Evolutionary conservation across 192 early-diverging fungal species (phyloP).

Genomic region (Geosiphon pyriformis): DNA sequence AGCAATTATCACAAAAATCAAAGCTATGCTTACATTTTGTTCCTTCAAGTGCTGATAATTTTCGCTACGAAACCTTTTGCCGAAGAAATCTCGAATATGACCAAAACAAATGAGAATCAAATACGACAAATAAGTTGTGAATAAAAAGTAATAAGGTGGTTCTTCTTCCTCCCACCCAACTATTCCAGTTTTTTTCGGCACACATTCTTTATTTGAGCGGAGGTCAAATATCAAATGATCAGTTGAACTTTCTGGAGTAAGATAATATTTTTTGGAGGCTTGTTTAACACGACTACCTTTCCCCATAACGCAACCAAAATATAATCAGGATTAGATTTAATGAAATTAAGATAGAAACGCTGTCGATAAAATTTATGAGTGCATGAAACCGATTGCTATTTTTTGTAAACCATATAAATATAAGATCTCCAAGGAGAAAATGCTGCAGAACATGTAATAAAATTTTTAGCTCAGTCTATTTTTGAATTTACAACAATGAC

Average conservation of each 20-base stretch:
- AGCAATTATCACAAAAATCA: background rate
- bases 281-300: background rate
- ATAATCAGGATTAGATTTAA: no score
- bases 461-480: no score
- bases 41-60: slow-evolving; percentile 68
- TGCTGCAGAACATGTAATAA: no score
- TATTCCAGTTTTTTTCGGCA: slow-evolving; percentile 13
- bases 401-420: no score
- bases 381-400: no score
- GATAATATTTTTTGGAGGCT: background rate
- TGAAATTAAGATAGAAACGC: no score
- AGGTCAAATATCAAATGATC: background rate
- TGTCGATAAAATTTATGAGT: no score
- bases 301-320: no score
- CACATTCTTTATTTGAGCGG: slow-evolving; percentile 12
- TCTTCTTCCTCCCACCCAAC: slow-evolving; percentile 48
- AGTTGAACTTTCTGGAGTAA: background rate
- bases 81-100: slow-evolving; percentile 89
- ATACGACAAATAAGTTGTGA: slow-evolving; percentile 94
- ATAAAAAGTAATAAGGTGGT: slow-evolving; percentile 76
- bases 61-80: slow-evolving; percentile 66
- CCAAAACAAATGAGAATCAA: slow-evolving; percentile 91
- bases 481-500: no score
- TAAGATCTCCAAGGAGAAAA: no score
- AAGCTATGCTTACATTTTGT: slow-evolving; percentile 50